Percentiles rank a stretch among this genome's conserved stretches.
Evolutionary conservation across 163 green algal genomes (phyloP).

Genomic region (Prototheca wickerhamii): DNA sequence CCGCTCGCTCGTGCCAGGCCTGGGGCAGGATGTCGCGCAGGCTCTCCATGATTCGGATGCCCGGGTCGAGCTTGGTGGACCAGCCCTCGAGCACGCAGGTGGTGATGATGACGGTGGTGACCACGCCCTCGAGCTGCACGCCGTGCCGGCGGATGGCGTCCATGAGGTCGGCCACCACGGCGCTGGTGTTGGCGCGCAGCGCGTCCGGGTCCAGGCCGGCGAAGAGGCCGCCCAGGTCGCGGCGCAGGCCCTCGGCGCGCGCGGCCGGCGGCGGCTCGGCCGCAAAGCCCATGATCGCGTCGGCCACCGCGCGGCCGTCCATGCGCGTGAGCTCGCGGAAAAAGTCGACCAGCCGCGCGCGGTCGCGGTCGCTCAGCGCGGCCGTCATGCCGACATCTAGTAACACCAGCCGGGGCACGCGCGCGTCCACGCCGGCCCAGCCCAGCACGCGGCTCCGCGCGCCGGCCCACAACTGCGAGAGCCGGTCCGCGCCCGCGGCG

Average conservation of each 20-base stretch:
- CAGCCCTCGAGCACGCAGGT: slow-evolving; percentile 93
- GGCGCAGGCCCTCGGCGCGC: slow-evolving; percentile 50
- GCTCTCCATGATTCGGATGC: slow-evolving; percentile 46
- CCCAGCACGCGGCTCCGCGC: neutral
- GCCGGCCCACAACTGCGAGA: no score
- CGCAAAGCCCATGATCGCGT: slow-evolving; percentile 38
- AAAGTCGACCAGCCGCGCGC: slow-evolving; percentile 57
- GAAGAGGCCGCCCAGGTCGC: slow-evolving; percentile 65
- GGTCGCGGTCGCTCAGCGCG: slow-evolving; percentile 58
- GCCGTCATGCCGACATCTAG: slow-evolving; percentile 76
- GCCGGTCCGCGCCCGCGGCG: neutral
- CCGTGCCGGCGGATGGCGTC: slow-evolving; percentile 66
- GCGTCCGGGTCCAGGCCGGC: slow-evolving; percentile 51
- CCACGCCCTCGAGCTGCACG: slow-evolving; percentile 63
- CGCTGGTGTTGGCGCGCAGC: slow-evolving; percentile 58
- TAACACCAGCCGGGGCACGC: slow-evolving; percentile 42
- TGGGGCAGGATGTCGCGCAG: slow-evolving; percentile 32
- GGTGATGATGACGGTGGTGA: slow-evolving; percentile 86
- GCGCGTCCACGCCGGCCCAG: slow-evolving; percentile 1
- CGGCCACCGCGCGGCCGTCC: slow-evolving; percentile 54
- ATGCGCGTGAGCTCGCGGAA: slow-evolving; percentile 55
- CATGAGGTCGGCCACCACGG: slow-evolving; percentile 77
- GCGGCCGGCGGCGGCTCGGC: slow-evolving; percentile 18
- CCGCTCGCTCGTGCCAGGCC: neutral
- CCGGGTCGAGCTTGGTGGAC: slow-evolving; percentile 80